Conservation (phyloP, 805 yeast species). For the Nakazawaea ambrosiae region DNA sequence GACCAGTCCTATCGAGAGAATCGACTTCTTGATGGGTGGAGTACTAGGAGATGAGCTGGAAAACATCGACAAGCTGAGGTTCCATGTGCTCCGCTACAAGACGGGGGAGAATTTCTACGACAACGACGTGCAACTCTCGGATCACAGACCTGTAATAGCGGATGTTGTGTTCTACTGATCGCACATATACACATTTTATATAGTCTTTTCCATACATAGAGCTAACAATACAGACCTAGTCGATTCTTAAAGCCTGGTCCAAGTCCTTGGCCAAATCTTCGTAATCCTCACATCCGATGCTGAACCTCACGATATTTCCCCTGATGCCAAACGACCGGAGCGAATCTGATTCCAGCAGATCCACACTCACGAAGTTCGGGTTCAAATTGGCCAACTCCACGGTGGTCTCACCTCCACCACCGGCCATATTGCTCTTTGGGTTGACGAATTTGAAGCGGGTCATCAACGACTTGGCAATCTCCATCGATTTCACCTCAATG, state of each 20-base stretch:
- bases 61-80: conserved; percentile 9
- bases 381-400: conserved; percentile 36
- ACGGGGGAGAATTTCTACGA: conserved; percentile 31
- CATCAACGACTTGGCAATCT: conserved; percentile 32
- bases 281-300: conserved; percentile 48
- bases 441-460: conserved; percentile 39
- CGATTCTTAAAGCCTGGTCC: conserved; percentile 30
- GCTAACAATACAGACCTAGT: not conserved
- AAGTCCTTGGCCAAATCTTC: conserved; percentile 45
- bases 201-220: too few species aligned
- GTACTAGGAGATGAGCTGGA: conserved; percentile 12
- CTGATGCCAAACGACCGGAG: conserved; percentile 14
- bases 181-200: too few species aligned
- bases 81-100: conserved; percentile 21
- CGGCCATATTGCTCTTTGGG: conserved; percentile 39
- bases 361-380: conserved; percentile 20
- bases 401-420: conserved; percentile 45
- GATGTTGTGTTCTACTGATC: conserved; percentile 23
- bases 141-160: conserved; percentile 38
- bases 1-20: conserved; percentile 20
- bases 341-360: conserved; percentile 13
- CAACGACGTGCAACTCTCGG: conserved; percentile 30
- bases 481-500: conserved; percentile 27
- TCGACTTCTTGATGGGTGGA: conserved; percentile 33
- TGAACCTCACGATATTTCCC: conserved; percentile 33